phyloP scores from a whole-genome alignment of 2,329 filamentous ascomycete genomes.

The Rutstroemia sp. region DNA sequence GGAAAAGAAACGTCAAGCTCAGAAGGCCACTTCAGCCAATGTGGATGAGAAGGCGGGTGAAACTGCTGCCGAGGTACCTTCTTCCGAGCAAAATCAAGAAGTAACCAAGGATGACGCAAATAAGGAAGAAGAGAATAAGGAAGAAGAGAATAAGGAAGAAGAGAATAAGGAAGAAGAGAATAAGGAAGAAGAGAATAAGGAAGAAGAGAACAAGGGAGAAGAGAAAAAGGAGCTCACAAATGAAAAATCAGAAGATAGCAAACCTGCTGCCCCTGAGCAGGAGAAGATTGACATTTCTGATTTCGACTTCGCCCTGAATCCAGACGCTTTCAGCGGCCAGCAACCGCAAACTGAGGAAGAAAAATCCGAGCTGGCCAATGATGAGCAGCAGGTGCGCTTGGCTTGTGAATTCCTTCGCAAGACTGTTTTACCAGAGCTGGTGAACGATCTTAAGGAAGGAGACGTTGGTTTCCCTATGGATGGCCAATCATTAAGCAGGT shows the following conservation, averaged over 20 bases:
- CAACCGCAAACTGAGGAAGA: conserved; percentile 84
- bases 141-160: background rate
- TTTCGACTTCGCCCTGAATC: conserved; percentile 86
- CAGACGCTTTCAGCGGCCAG: conserved; percentile 92
- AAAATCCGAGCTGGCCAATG: conserved; percentile 71
- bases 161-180: too few species aligned
- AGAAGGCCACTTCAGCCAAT: conserved; percentile 23
- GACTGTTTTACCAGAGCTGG: conserved; percentile 73
- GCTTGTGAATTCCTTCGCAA: conserved; percentile 72
- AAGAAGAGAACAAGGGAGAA: too few species aligned
- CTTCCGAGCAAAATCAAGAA: background rate
- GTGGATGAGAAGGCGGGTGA: conserved; percentile 30
- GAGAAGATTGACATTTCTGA: conserved; percentile 78
- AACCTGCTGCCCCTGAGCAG: conserved; percentile 26
- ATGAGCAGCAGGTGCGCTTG: conserved; percentile 82
- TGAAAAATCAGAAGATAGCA: conserved; percentile 22
- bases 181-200: too few species aligned
- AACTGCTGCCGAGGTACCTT: background rate
- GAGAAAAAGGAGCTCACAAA: background rate
- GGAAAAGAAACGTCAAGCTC: conserved; percentile 48
- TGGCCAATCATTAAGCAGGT: conserved; percentile 78
- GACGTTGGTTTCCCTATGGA: conserved; percentile 99
- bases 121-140: background rate
- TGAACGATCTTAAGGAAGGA: conserved; percentile 82
- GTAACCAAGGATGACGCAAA: too few species aligned